Evolutionary conservation across 2,329 filamentous ascomycete genomes (phyloP).

Genomic region (Bipolaris bicolor): DNA sequence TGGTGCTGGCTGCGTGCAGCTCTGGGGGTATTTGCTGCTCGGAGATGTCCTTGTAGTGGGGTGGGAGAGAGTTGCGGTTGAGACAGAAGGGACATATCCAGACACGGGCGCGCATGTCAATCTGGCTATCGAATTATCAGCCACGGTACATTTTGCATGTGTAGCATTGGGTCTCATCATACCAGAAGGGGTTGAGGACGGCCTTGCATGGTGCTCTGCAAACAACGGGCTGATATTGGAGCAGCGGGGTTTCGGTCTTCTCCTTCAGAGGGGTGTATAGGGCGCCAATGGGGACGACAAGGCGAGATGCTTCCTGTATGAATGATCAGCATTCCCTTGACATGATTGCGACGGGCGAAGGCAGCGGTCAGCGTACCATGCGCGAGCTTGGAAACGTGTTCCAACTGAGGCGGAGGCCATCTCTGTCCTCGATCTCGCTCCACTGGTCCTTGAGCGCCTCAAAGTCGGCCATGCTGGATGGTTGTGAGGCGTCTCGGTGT

Average conservation of each 20-base stretch:
- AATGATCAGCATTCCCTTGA: slow-evolving; percentile 34
- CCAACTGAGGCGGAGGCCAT: slow-evolving; percentile 96
- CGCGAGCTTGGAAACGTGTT: slow-evolving; percentile 98
- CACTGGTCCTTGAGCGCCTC: slow-evolving; percentile 93
- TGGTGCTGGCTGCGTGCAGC: slow-evolving; percentile 80
- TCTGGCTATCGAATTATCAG: slow-evolving; percentile 63
- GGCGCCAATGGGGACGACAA: slow-evolving; percentile 94
- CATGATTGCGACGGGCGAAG: slow-evolving; percentile 12
- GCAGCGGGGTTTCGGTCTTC: slow-evolving; percentile 83
- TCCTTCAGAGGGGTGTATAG: slow-evolving; percentile 96
- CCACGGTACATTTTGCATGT: background rate
- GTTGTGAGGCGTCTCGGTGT: background rate
- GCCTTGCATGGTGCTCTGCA: slow-evolving; percentile 97
- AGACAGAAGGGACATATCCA: slow-evolving; percentile 93
- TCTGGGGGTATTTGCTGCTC: slow-evolving; percentile 82
- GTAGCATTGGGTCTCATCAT: slow-evolving; percentile 41
- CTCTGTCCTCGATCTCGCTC: slow-evolving; percentile 94
- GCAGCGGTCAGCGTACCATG: slow-evolving; percentile 76
- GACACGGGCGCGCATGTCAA: slow-evolving; percentile 80
- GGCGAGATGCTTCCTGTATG: slow-evolving; percentile 82
- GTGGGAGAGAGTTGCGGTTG: slow-evolving; percentile 79
- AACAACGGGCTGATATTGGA: slow-evolving; percentile 95
- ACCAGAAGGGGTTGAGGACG: slow-evolving; percentile 97
- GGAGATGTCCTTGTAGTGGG: slow-evolving; percentile 90
- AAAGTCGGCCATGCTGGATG: slow-evolving; percentile 75